A percentile compares a stretch with the other conserved stretches of the same genome.
Evolutionary conservation across 495 filamentous ascomycete species (phyloP).

Genomic region (Immersiella caudata): DNA sequence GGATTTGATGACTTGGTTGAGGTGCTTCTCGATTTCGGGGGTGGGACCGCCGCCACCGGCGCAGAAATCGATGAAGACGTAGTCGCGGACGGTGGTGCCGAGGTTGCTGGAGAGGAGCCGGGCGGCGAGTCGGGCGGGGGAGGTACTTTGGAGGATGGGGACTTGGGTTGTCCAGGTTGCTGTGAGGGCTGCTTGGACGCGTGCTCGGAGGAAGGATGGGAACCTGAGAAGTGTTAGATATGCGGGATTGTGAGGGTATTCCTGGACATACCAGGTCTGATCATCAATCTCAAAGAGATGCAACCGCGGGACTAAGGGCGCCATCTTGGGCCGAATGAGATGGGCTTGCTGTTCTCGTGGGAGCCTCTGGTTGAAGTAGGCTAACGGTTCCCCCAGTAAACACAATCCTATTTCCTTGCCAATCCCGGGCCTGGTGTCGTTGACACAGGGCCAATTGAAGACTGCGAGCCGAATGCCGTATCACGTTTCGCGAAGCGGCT

Average conservation of each 20-base stretch:
- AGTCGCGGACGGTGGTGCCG: slow-evolving; percentile 39
- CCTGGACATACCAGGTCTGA: slow-evolving; percentile 48
- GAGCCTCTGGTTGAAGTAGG: not conserved
- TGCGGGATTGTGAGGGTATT: not conserved
- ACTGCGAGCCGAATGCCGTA: not conserved
- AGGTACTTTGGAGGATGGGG: slow-evolving; percentile 49
- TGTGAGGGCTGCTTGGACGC: slow-evolving; percentile 56
- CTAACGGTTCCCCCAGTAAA: not conserved
- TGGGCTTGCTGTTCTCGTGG: not conserved
- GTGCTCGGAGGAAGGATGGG: slow-evolving; percentile 52
- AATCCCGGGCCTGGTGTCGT: not conserved
- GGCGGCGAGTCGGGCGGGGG: slow-evolving; percentile 51
- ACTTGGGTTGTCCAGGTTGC: slow-evolving; percentile 51
- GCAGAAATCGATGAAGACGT: slow-evolving; percentile 73
- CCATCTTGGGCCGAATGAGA: slow-evolving; percentile 39
- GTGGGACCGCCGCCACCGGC: slow-evolving; percentile 73
- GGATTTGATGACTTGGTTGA: slow-evolving; percentile 49
- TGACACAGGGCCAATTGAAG: not conserved
- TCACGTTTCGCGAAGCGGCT: not conserved
- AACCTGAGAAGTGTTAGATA: slow-evolving; percentile 44
- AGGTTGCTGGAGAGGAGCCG: slow-evolving; percentile 51
- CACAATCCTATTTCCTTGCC: not conserved
- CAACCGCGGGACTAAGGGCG: slow-evolving; percentile 54
- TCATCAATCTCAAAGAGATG: slow-evolving; percentile 61
- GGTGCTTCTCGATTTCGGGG: slow-evolving; percentile 59